Conservation (phyloP, 495 filamentous ascomycete genomes). For the Xylaria flabelliformis region DNA sequence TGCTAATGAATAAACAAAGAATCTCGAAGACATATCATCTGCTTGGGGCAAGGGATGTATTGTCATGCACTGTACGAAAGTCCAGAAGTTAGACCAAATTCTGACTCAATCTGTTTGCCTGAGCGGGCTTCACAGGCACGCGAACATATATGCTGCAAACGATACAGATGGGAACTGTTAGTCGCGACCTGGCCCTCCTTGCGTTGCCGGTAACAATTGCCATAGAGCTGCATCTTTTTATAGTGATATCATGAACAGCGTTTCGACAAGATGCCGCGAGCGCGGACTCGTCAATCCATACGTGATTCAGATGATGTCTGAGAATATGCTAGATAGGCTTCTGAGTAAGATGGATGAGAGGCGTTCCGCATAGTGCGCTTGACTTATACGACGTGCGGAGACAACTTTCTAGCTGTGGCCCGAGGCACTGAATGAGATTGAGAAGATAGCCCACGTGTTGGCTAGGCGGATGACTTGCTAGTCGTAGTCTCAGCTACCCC, state of each 20-base stretch:
- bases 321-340: background rate
- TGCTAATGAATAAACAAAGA: background rate
- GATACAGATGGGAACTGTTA: background rate
- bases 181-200: background rate
- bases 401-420: background rate
- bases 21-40: background rate
- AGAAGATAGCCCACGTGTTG: background rate
- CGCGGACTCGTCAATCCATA: background rate
- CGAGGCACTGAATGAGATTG: background rate
- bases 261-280: background rate
- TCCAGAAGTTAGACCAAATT: constrained; percentile 5
- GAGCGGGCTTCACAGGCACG: background rate
- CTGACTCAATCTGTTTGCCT: background rate
- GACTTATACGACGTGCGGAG: background rate
- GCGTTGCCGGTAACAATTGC: background rate
- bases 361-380: background rate
- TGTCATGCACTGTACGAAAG: constrained; percentile 10
- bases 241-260: background rate
- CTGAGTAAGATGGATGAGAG: background rate
- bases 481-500: background rate
- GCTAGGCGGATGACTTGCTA: background rate
- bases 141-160: background rate
- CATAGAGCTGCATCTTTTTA: background rate
- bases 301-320: background rate
- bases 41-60: background rate